phyloP scores from a whole-genome alignment of 2,329 filamentous ascomycete species.

The Nakataea oryzae region DNA sequence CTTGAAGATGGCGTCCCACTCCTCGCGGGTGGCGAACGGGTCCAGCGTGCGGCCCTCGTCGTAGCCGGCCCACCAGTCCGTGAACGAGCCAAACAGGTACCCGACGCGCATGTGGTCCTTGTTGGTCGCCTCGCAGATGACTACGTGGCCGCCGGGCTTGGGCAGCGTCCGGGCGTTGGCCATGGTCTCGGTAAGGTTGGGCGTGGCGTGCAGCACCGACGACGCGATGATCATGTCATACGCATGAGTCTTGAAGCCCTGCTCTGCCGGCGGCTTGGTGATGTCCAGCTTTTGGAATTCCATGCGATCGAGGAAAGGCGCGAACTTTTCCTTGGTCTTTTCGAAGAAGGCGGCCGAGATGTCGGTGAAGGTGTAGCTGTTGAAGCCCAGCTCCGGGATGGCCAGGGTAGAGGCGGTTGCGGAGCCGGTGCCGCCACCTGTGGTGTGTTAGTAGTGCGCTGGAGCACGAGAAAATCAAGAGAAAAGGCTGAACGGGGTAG shows the following conservation, averaged over 20 bases:
- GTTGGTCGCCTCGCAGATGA: slow-evolving; percentile 10
- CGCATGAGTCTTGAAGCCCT: slow-evolving; percentile 19
- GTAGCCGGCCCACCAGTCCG: slow-evolving; percentile 12
- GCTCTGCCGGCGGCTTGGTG: slow-evolving; percentile 14
- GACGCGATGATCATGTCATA: slow-evolving; percentile 22
- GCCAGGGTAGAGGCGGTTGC: slow-evolving; percentile 20
- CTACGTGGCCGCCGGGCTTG: slow-evolving; percentile 23
- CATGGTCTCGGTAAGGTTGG: slow-evolving; percentile 12
- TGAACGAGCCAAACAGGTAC: slow-evolving; percentile 5
- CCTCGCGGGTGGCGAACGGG: slow-evolving; percentile 2
- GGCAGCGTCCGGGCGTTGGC: slow-evolving; percentile 18
- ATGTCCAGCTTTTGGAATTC: slow-evolving; percentile 17
- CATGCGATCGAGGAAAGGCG: slow-evolving; percentile 15
- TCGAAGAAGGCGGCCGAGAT: slow-evolving; percentile 27
- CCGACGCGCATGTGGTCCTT: background rate
- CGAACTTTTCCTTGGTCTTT: slow-evolving; percentile 19
- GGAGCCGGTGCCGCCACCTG: slow-evolving; percentile 27
- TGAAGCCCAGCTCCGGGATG: slow-evolving; percentile 13
- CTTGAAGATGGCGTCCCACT: slow-evolving; percentile 14
- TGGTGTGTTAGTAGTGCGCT: too few species aligned
- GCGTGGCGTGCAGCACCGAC: slow-evolving; percentile 18
- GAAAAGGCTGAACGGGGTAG: too few species aligned
- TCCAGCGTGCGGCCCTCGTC: slow-evolving; percentile 7
- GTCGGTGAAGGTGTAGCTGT: slow-evolving; percentile 20
- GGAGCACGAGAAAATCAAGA: too few species aligned